Evolutionary conservation across 2,329 filamentous ascomycete species (phyloP), one percentile per base, ranked within the genome.

Genomic region (Verticillium albo-atrum): DNA sequence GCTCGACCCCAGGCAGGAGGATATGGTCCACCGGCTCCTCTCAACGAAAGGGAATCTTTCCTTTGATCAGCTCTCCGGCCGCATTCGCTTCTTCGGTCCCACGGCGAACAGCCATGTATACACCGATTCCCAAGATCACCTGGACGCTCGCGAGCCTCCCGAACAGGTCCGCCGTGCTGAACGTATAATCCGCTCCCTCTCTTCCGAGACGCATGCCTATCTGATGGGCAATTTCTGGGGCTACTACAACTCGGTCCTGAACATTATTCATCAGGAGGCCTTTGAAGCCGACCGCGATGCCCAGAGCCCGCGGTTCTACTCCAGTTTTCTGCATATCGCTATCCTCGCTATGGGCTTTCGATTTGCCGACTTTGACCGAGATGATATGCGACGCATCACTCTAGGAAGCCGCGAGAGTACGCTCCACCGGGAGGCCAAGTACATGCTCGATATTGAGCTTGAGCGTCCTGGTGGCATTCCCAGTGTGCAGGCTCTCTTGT

Each of bases 71-170:
- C 69, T 81, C 2, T 79, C 75, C 23, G 80, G 79, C 4, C 71
- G 77, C n/a, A 66, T 81, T 6, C 75, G 80, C 26, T 83, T 81
- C 69, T 83, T 82, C 59, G 81, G 81, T 1, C 79, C 79, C 1
- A 82, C 80, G 3, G 80, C 80, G 55, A 83, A 82, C 67, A 79
- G 76, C 59, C 80, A 83, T 57, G 78, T 83, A 2, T 78, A 82
- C 61, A 78, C 78, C 4, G 74, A 75, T 32, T 67, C 73, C 1
- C 65, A 71, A 2, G 67, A 69, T 53, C 70, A 71, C n/a, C 67
- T 71, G 15, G 68, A 73, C 53, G 69, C 69, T 1, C 69, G 71
- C 15, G 77, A 79, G 58, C 71, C 75, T 4, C 71, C 76, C 0
- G 79, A 82, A 58, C 79, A 81, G 60, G 70, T 74, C 10, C 74